Evolutionary conservation across 768 basidiomycete genomes (phyloP).

Genomic region (Gloeostereum incarnatum): DNA sequence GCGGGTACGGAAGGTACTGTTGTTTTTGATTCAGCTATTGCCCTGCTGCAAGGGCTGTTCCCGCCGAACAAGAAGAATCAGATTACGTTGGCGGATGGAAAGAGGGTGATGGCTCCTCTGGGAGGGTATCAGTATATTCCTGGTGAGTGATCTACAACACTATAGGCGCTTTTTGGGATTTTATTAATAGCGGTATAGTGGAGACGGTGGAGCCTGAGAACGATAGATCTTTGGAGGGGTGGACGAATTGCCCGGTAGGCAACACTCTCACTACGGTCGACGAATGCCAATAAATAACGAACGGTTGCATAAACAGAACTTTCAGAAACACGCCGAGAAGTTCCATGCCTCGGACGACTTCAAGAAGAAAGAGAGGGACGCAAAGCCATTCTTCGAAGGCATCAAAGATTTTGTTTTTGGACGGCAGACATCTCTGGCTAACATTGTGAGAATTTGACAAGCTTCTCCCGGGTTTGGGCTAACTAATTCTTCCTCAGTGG

Average conservation of each 20-base stretch:
- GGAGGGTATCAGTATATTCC: conserved; percentile 85
- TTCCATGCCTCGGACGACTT: conserved; percentile 60
- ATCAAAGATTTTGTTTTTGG: conserved; percentile 68
- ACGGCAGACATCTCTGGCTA: conserved; percentile 55
- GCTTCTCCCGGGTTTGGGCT: neutral
- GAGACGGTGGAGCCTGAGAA: conserved; percentile 84
- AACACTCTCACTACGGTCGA: conserved; percentile 4
- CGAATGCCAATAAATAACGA: conserved; percentile 4
- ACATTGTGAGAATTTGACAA: conserved; percentile 40
- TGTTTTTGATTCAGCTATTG: conserved; percentile 81
- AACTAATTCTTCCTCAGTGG: conserved; percentile 37
- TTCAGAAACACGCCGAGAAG: conserved; percentile 50
- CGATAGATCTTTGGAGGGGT: conserved; percentile 77
- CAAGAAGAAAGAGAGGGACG: conserved; percentile 47
- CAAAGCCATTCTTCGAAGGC: conserved; percentile 55
- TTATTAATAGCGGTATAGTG: conserved; percentile 27
- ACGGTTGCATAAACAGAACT: conserved; percentile 41
- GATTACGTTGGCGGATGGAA: conserved; percentile 72
- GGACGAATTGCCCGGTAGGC: conserved; percentile 53
- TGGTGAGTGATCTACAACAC: conserved; percentile 24
- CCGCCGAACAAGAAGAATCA: conserved; percentile 70
- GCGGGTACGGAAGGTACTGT: conserved; percentile 79
- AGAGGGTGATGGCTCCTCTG: conserved; percentile 61
- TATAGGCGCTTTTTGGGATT: neutral
- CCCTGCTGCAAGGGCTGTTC: conserved; percentile 79